Conservation (phyloP, 257 asterid genomes). For the Forsythia suspensa region DNA sequence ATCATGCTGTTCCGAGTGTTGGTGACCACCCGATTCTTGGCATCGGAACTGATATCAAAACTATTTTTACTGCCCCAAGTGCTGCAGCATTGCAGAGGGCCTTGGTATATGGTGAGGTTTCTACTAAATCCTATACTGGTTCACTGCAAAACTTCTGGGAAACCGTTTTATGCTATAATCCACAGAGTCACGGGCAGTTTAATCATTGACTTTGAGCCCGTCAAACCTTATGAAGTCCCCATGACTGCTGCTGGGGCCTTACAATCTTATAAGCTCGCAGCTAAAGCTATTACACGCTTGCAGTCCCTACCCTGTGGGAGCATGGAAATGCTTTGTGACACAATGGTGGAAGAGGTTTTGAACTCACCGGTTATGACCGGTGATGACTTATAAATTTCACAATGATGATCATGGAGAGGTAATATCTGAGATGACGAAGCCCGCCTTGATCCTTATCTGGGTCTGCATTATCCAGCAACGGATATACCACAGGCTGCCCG, state of each 20-base stretch:
- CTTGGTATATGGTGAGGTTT: constrained; percentile 81
- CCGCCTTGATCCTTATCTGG: constrained; percentile 84
- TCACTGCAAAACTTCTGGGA: constrained; percentile 92
- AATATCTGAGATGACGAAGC: constrained; percentile 72
- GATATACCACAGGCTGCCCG: constrained; percentile 99
- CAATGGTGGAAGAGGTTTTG: constrained; percentile 92
- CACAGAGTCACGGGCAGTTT: constrained; percentile 90
- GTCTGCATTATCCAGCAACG: constrained; percentile 94
- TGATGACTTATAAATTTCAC: constrained; percentile 85
- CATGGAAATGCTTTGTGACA: constrained; percentile 77
- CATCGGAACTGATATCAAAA: constrained; percentile 53
- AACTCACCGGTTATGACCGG: constrained; percentile 96
- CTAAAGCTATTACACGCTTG: constrained; percentile 86
- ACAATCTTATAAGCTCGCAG: constrained; percentile 93
- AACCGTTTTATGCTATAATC: constrained; percentile 90
- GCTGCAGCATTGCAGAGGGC: constrained; percentile 61
- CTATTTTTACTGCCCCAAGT: constrained; percentile 59
- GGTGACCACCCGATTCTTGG: constrained; percentile 59
- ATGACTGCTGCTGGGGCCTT: constrained; percentile 98
- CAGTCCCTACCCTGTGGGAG: constrained; percentile 94
- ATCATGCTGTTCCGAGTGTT: constrained; percentile 63
- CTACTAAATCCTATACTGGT: constrained; percentile 80
- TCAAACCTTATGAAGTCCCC: constrained; percentile 92
- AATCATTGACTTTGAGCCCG: constrained; percentile 93
- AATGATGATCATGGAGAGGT: constrained; percentile 99